Percentiles rank a stretch among this genome's conserved stretches.
These are phyloP conservation scores for Lentinus polychrous DNA, from an alignment of 1,284 basidiomycete species.

Conservation along the genomic window DNA sequence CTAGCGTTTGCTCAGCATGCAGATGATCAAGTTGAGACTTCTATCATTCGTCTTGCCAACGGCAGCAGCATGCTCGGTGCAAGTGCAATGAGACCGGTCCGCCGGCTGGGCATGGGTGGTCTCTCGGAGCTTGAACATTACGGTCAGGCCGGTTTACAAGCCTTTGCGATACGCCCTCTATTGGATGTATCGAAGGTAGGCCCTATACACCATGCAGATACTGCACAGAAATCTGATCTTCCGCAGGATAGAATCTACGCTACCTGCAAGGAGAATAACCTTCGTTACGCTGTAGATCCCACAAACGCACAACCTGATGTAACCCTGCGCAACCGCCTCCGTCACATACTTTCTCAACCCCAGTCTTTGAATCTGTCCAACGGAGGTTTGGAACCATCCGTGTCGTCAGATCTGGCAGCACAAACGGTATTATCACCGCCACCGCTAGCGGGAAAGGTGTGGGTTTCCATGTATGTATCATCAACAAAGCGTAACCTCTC, in stretches of 20 bases:
- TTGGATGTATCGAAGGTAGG: slow-evolving; percentile 60
- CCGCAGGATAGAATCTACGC: slow-evolving; percentile 64
- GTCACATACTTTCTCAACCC: slow-evolving; percentile 31
- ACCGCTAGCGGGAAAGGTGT: too few relatives aligned
- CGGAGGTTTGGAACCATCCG: too few relatives aligned
- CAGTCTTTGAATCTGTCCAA: too few relatives aligned
- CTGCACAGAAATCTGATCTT: slow-evolving; percentile 2
- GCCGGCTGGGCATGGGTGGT: slow-evolving; percentile 73
- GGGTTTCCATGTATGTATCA: too few relatives aligned
- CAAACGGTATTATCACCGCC: too few relatives aligned
- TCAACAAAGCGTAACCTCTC: too few relatives aligned
- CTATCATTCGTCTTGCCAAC: slow-evolving; percentile 56
- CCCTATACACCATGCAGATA: neutral
- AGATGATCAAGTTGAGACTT: slow-evolving; percentile 77
- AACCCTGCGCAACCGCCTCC: slow-evolving; percentile 65
- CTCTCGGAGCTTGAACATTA: slow-evolving; percentile 11
- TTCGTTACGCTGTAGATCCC: slow-evolving; percentile 56
- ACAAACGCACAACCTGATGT: slow-evolving; percentile 69
- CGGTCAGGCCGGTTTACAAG: slow-evolving; percentile 51
- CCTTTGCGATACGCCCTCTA: slow-evolving; percentile 66
- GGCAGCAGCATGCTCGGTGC: slow-evolving; percentile 50
- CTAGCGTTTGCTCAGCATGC: slow-evolving; percentile 68
- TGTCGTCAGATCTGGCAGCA: too few relatives aligned
- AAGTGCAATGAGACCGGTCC: slow-evolving; percentile 54
- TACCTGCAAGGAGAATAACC: slow-evolving; percentile 55